Evolutionary conservation across 139 green algal genomes (phyloP).

Genomic region (Haematococcus lacustris): DNA sequence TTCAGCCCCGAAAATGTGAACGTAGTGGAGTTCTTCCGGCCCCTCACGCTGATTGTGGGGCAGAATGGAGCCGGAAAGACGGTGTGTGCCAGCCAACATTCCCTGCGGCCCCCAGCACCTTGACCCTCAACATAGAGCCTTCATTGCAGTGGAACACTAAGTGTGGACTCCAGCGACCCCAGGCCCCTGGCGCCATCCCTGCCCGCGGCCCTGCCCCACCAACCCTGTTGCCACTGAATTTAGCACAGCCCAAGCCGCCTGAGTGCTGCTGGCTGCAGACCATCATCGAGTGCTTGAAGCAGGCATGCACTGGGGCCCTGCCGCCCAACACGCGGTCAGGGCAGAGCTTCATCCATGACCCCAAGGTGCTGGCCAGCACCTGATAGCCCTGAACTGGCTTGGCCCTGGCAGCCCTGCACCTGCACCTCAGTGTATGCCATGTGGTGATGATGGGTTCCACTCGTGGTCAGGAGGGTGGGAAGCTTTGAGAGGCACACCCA

Average conservation of each 20-base stretch:
- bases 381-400: too few species aligned
- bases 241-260: background rate
- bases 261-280: slow-evolving; percentile 60
- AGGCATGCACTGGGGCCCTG: slow-evolving; percentile 88
- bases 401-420: too few species aligned
- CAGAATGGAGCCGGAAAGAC: slow-evolving; percentile 96
- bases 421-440: too few species aligned
- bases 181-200: too few species aligned
- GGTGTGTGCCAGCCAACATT: slow-evolving; percentile 45
- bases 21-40: slow-evolving; percentile 89
- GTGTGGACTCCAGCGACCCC: too few species aligned
- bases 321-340: slow-evolving; percentile 84
- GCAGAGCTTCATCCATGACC: slow-evolving; percentile 88
- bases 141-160: too few species aligned
- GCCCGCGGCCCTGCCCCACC: background rate
- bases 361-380: too few species aligned
- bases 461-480: too few species aligned
- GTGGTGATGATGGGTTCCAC: too few species aligned
- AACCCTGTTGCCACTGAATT: background rate
- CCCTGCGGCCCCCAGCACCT: too few species aligned
- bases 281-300: slow-evolving; percentile 97
- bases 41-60: slow-evolving; percentile 95
- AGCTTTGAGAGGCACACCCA: too few species aligned
- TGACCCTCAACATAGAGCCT: too few species aligned
- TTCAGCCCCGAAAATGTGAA: slow-evolving; percentile 86